phyloP scores from a whole-genome alignment of 306 rosid species.

The Carpinus fangiana region DNA sequence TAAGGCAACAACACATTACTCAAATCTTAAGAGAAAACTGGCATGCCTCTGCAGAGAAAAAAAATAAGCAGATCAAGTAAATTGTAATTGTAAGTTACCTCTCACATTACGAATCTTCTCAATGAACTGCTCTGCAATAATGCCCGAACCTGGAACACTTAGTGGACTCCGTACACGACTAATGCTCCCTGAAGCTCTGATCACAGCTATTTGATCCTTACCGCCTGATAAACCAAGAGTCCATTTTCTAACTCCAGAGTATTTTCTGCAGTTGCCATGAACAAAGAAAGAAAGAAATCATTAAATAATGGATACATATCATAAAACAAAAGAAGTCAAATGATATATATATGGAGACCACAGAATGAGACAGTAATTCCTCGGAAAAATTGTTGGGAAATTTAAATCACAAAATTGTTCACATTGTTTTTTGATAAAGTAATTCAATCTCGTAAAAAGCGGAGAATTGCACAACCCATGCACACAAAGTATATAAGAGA shows the following conservation, averaged over 20 bases:
- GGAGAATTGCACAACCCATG: too few relatives aligned
- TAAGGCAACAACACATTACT: neutral
- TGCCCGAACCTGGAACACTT: slow-evolving; percentile 61
- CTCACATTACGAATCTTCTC: slow-evolving; percentile 84
- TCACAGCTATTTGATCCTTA: slow-evolving; percentile 78
- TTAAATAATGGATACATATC: neutral
- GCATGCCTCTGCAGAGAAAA: neutral
- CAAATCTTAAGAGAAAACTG: neutral
- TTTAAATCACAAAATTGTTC: neutral
- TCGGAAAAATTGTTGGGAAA: neutral
- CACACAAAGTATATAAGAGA: too few relatives aligned
- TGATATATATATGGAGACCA: neutral
- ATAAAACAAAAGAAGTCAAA: neutral
- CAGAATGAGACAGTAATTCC: neutral
- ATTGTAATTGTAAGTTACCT: slow-evolving; percentile 52
- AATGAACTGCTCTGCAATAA: slow-evolving; percentile 79
- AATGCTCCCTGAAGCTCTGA: slow-evolving; percentile 93
- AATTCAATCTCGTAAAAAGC: too few relatives aligned
- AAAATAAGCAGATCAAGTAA: slow-evolving; percentile 9
- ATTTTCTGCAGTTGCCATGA: slow-evolving; percentile 55
- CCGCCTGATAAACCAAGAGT: slow-evolving; percentile 85
- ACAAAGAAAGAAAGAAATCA: neutral
- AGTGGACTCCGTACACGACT: slow-evolving; percentile 62
- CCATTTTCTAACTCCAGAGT: slow-evolving; percentile 71
- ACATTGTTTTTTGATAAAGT: neutral